phyloP scores from a whole-genome alignment of 1,284 basidiomycete genomes.

The Boletellus sp. region DNA sequence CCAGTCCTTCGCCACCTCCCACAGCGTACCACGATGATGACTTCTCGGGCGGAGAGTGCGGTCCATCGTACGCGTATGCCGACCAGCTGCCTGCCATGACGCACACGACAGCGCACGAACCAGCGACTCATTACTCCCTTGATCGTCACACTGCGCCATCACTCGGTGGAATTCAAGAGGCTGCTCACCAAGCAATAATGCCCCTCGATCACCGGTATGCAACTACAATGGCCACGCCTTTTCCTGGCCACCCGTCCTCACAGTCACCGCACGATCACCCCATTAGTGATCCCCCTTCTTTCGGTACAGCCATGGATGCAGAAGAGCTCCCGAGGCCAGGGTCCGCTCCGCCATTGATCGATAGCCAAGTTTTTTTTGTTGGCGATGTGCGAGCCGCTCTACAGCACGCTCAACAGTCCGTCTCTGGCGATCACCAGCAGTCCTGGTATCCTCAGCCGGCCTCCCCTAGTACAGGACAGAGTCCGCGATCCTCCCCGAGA shows the following conservation, averaged over 20 bases:
- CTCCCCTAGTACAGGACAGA: conserved; percentile 16
- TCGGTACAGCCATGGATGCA: conserved; percentile 18
- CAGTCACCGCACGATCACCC: conserved; percentile 31
- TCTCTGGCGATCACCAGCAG: conserved; percentile 18
- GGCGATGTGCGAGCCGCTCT: conserved; percentile 27
- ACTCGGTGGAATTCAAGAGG: conserved; percentile 17
- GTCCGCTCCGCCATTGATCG: conserved; percentile 31
- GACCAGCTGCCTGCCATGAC: conserved; percentile 18
- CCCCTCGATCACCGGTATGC: conserved; percentile 27
- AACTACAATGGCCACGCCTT: conserved; percentile 28
- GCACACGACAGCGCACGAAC: conserved; percentile 12
- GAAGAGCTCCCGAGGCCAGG: conserved; percentile 28
- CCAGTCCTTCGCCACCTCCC: conserved; percentile 23
- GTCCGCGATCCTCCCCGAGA: conserved; percentile 33
- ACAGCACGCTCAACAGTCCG: conserved; percentile 12
- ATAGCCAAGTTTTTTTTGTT: conserved; percentile 26
- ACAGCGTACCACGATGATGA: conserved; percentile 28
- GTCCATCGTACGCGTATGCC: conserved; percentile 13
- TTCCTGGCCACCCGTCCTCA: conserved; percentile 31
- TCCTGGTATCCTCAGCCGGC: conserved; percentile 24
- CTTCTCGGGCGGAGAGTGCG: conserved; percentile 14
- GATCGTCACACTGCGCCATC: conserved; percentile 23
- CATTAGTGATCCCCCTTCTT: conserved; percentile 23
- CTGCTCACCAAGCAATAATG: conserved; percentile 15
- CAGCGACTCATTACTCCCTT: conserved; percentile 10